phyloP scores from a whole-genome alignment of 2,329 filamentous ascomycete genomes.

The Onygenales sp. region DNA sequence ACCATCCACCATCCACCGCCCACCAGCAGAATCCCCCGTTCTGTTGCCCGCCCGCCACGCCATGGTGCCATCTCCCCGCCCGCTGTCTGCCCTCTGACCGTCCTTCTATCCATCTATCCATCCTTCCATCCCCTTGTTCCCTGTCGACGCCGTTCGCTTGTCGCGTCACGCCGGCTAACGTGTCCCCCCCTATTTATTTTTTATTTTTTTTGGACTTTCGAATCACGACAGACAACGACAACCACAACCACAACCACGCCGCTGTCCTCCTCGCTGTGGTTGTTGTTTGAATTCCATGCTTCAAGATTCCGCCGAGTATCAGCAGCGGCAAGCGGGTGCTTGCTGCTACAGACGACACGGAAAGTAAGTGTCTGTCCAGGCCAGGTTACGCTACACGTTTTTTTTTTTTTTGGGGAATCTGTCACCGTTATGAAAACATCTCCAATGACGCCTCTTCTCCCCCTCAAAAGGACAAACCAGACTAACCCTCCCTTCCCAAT shows the following conservation, averaged over 20 bases:
- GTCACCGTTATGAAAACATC: not conserved
- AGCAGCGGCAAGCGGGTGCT: slow-evolving; percentile 39
- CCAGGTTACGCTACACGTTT: not conserved
- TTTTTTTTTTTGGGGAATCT: slow-evolving; percentile 6
- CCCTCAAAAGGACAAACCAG: not conserved
- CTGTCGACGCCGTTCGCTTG: slow-evolving; percentile 5
- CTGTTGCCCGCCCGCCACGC: too few relatives aligned
- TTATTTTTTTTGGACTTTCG: not conserved
- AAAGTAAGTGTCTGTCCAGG: slow-evolving; percentile 25
- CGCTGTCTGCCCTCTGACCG: too few relatives aligned
- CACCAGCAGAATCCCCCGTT: too few relatives aligned
- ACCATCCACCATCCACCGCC: too few relatives aligned
- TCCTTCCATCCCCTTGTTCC: too few relatives aligned
- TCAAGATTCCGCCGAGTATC: slow-evolving; percentile 36
- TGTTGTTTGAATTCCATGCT: slow-evolving; percentile 32
- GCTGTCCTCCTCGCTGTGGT: not conserved
- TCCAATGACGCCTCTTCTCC: too few relatives aligned
- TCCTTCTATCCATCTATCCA: too few relatives aligned
- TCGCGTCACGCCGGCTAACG: slow-evolving; percentile 9
- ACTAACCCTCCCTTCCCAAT: not conserved
- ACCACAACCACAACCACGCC: not conserved
- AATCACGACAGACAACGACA: not conserved
- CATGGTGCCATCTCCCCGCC: too few relatives aligned
- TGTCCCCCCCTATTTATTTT: not conserved
- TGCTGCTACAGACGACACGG: slow-evolving; percentile 39